phyloP scores from a whole-genome alignment of 805 yeast species.

The Candida ficus region DNA sequence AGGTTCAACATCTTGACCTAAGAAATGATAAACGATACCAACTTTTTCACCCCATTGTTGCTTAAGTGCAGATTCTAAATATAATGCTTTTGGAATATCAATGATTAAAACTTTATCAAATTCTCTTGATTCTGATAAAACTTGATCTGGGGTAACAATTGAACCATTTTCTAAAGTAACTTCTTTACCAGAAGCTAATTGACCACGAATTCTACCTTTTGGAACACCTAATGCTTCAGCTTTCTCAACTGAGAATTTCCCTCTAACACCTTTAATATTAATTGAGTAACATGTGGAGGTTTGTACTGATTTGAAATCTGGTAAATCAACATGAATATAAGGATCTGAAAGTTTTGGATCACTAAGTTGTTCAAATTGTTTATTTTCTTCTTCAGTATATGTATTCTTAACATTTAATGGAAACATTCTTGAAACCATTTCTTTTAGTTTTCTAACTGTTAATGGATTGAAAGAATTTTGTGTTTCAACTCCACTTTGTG shows the following conservation, averaged over 20 bases:
- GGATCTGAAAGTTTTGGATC: slow-evolving; percentile 33
- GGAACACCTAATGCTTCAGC: slow-evolving; percentile 70
- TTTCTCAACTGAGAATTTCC: slow-evolving; percentile 62
- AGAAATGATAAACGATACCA: slow-evolving; percentile 65
- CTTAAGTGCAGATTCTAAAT: slow-evolving; percentile 32
- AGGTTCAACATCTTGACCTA: slow-evolving; percentile 59
- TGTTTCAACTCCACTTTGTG: not conserved
- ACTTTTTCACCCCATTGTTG: slow-evolving; percentile 30
- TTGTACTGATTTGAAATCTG: slow-evolving; percentile 18
- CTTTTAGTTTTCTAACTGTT: slow-evolving; percentile 6
- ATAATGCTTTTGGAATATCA: slow-evolving; percentile 61
- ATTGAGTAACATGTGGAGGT: slow-evolving; percentile 63
- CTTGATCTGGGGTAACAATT: slow-evolving; percentile 61
- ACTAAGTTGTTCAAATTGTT: slow-evolving; percentile 14
- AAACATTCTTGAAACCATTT: slow-evolving; percentile 48
- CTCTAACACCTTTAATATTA: slow-evolving; percentile 61
- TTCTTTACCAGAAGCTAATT: slow-evolving; percentile 53
- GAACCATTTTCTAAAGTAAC: slow-evolving; percentile 58
- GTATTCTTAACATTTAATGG: slow-evolving; percentile 40
- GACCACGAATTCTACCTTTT: slow-evolving; percentile 52
- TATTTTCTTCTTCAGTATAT: slow-evolving; percentile 31
- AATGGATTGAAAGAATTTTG: slow-evolving; percentile 6
- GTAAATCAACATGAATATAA: slow-evolving; percentile 32
- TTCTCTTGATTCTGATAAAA: slow-evolving; percentile 53
- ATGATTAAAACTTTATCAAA: slow-evolving; percentile 61